Evolutionary conservation across 257 asterid species (phyloP).

Genomic region (Fraxinus quadrangulata): DNA sequence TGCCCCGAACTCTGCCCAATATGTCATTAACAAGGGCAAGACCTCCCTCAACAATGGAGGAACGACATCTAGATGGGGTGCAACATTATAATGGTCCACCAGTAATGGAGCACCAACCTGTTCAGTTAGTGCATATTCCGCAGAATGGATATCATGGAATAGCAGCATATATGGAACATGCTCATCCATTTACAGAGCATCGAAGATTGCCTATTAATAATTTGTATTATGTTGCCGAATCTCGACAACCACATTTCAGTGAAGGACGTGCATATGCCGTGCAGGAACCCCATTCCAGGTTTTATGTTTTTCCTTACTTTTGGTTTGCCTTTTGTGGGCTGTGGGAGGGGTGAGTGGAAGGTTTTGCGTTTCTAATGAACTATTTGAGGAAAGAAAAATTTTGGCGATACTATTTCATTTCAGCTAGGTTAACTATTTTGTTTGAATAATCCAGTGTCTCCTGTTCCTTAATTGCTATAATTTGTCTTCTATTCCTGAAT

Average conservation of each 20-base stretch:
- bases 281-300: constrained; percentile 50
- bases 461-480: background rate
- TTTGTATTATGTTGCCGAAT: constrained; percentile 28
- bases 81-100: constrained; percentile 33
- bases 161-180: constrained; percentile 29
- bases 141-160: constrained; percentile 40
- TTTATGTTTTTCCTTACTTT: constrained; percentile 20
- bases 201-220: constrained; percentile 30
- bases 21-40: constrained; percentile 27
- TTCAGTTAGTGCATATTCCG: constrained; percentile 21
- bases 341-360: background rate
- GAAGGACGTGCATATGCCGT: constrained; percentile 23
- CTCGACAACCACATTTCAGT: constrained; percentile 26
- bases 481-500: background rate
- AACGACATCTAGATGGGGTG: constrained; percentile 30
- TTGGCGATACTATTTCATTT: background rate
- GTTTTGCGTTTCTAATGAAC: background rate
- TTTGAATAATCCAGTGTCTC: background rate
- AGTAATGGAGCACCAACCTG: constrained; percentile 24
- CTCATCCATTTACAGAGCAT: constrained; percentile 30
- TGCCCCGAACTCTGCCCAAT: constrained; percentile 29
- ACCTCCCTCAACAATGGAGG: constrained; percentile 32
- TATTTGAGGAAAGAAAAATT: background rate
- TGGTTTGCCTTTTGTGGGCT: background rate
- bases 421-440: background rate